A percentile compares a stretch with the other conserved stretches of the same genome.
phyloP scores from a whole-genome alignment of 139 green algal species.

The Micractinium sp. region DNA sequence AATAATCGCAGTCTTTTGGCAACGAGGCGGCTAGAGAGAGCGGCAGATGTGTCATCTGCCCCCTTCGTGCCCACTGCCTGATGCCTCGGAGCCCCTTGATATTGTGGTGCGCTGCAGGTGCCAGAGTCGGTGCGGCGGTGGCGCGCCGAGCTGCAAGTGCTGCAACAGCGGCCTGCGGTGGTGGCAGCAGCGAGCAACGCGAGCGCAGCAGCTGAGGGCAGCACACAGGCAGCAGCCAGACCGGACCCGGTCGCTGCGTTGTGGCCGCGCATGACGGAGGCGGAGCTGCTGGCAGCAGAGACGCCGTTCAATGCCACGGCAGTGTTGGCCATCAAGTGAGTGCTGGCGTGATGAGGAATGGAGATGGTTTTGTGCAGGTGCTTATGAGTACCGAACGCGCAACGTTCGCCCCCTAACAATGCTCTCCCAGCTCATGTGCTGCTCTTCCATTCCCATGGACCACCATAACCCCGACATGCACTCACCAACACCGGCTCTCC shows the following conservation, averaged over 20 bases:
- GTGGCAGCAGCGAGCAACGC: background rate
- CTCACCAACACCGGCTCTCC: too few species aligned
- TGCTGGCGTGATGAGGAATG: background rate
- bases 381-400: background rate
- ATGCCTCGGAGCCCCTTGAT: background rate
- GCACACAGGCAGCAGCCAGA: background rate
- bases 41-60: too few species aligned
- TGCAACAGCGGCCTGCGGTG: background rate
- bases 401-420: too few species aligned
- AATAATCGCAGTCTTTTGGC: too few species aligned
- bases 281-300: background rate
- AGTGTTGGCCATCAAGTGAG: background rate
- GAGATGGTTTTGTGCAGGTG: background rate
- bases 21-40: too few species aligned
- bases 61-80: background rate
- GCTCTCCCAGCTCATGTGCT: too few species aligned
- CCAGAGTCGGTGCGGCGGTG: background rate
- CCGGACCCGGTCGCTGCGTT: background rate
- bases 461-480: background rate
- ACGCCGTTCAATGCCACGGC: background rate
- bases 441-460: too few species aligned
- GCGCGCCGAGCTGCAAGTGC: background rate
- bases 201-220: too few species aligned
- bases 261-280: background rate
- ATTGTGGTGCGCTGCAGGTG: background rate